Evolutionary conservation across 176 grass and related monocot genomes (phyloP), one percentile per base, ranked within the genome.

Genomic region (Raddia guianensis): DNA sequence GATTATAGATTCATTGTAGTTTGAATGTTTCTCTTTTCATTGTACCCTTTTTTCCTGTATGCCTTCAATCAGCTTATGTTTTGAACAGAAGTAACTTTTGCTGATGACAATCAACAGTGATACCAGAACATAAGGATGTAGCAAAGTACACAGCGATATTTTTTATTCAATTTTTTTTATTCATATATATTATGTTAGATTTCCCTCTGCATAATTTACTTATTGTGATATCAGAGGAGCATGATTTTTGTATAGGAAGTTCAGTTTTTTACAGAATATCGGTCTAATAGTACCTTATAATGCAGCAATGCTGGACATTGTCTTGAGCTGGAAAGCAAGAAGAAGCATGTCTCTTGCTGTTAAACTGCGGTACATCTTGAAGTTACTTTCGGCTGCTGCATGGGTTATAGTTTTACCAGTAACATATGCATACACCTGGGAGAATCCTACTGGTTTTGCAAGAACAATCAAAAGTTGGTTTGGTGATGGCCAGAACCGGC

Each of bases 401-500:
- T 98, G 95, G 95, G 95, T 98, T 72, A 83, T 98, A 78, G 20
- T 98, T 83, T 86, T 98, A 70, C 83, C 95, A 13, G 86, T 98
- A 44, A 98, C 95, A 66, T 98, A 98, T 47, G 87, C 95, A 40
- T 98, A 94, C 75, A 89, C 92, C 53, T 94, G 56, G 88, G 90
- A 92, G 53, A 88, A 90, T 65, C 95, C 92, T 78, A 91, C 70
- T 33, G 95, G 92, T 44, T 20, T 98, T 74, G 88, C 92, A 65
- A 98, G 69, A 58, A 92, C 90, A 77, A 98, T 98, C 79, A 98
- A 94, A 92, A 86, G 86, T 75, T 98, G 95, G 95, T 87, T 98
- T 9, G 95, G 95, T 77, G 85, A 89, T 80, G 95, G 95, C 13
- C 75, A 67, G 65, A 88, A 89, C 81, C 92, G 87, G 55, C 80